A percentile compares a stretch with the other conserved stretches of the same genome.
Evolutionary conservation across 2,329 filamentous ascomycete species (phyloP).

Genomic region (Cladophialophora immunda): DNA sequence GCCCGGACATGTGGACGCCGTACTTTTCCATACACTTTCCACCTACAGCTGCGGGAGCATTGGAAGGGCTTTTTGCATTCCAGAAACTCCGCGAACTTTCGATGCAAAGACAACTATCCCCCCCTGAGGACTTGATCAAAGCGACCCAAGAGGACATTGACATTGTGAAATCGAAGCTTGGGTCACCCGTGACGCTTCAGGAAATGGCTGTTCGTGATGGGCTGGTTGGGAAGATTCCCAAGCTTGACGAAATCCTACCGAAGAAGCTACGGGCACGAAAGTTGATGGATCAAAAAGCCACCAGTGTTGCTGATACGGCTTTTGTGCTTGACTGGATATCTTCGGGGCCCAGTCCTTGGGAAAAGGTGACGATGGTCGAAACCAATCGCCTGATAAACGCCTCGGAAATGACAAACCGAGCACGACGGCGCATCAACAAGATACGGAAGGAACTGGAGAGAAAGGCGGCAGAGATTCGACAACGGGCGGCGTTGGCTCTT

Average conservation of each 20-base stretch:
- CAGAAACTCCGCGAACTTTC: slow-evolving; percentile 68
- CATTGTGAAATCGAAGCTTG: slow-evolving; percentile 49
- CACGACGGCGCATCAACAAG: slow-evolving; percentile 29
- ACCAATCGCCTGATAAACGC: slow-evolving; percentile 30
- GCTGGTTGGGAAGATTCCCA: slow-evolving; percentile 51
- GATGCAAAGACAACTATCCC: slow-evolving; percentile 65
- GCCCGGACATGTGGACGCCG: slow-evolving; percentile 70
- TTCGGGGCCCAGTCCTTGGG: slow-evolving; percentile 43
- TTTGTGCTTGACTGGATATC: slow-evolving; percentile 63
- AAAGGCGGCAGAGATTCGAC: slow-evolving; percentile 38
- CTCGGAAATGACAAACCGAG: slow-evolving; percentile 31
- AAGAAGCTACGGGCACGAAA: slow-evolving; percentile 59
- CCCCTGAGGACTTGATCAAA: slow-evolving; percentile 52
- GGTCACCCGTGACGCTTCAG: slow-evolving; percentile 36
- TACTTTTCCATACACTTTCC: slow-evolving; percentile 67
- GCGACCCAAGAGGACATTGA: slow-evolving; percentile 54
- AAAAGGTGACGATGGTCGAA: slow-evolving; percentile 32
- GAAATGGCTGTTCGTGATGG: slow-evolving; percentile 37
- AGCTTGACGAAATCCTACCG: slow-evolving; percentile 54
- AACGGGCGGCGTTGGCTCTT: slow-evolving; percentile 45
- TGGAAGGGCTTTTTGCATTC: slow-evolving; percentile 62
- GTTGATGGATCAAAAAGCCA: slow-evolving; percentile 72
- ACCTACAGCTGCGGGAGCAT: slow-evolving; percentile 49
- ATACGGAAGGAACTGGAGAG: slow-evolving; percentile 31
- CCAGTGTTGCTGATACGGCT: slow-evolving; percentile 67